Evolutionary conservation across 2,329 filamentous ascomycete genomes (phyloP).

Genomic region (Trichoderma sp.): DNA sequence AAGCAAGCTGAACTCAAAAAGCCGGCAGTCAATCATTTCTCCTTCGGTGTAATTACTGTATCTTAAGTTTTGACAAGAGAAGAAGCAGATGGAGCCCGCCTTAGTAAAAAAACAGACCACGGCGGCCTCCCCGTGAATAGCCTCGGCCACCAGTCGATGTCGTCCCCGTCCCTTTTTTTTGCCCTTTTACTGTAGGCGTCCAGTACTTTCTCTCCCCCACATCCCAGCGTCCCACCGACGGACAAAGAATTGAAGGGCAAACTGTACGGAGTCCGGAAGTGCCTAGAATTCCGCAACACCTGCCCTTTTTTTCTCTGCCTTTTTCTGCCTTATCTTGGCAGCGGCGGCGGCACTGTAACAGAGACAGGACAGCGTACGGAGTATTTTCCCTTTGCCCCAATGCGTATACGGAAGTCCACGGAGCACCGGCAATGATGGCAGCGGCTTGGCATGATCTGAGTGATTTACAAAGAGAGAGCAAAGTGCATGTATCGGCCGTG

Average conservation of each 20-base stretch:
- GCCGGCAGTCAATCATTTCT: not conserved
- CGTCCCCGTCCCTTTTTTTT: not conserved
- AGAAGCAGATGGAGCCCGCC: not conserved
- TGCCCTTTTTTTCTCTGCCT: not conserved
- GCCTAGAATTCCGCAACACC: not conserved
- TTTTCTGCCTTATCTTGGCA: not conserved
- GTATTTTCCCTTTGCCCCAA: not conserved
- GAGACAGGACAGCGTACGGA: not conserved
- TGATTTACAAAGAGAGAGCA: not conserved
- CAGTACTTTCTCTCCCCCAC: not conserved
- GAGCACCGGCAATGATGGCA: not conserved
- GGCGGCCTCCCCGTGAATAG: constrained; percentile 16
- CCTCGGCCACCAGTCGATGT: not conserved
- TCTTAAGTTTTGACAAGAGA: not conserved
- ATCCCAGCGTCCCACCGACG: not conserved
- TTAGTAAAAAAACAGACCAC: not conserved
- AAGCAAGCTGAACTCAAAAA: not conserved
- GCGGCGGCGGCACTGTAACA: not conserved
- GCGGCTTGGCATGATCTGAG: constrained; percentile 4
- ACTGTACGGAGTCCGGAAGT: not conserved
- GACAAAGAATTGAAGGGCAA: not conserved
- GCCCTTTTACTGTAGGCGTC: not conserved
- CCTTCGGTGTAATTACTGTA: not conserved
- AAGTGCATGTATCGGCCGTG: not conserved
- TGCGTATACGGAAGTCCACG: not conserved